Evolutionary conservation across 495 filamentous ascomycete genomes (phyloP).

Genomic region (Hypomontagnella submonticulosa): DNA sequence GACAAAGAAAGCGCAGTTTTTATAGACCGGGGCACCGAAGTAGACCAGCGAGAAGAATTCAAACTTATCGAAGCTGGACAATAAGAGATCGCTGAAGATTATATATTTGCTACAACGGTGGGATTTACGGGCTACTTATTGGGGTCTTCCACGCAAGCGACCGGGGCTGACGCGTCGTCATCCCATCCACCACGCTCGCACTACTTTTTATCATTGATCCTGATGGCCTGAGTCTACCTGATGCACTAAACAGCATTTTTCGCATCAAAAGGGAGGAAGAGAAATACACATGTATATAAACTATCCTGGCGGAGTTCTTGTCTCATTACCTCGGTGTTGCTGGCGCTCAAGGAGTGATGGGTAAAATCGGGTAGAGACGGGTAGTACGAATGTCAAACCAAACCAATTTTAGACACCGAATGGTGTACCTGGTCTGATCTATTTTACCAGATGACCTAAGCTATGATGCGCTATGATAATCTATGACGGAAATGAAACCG

Average conservation of each 20-base stretch:
- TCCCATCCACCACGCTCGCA: constrained; percentile 24
- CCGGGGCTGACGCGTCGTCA: constrained; percentile 42
- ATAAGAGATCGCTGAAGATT: constrained; percentile 6
- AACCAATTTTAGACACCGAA: constrained; percentile 33
- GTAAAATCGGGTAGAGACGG: constrained; percentile 29
- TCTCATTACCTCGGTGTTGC: background rate
- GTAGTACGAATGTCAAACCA: constrained; percentile 21
- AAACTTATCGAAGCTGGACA: constrained; percentile 1
- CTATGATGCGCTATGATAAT: background rate
- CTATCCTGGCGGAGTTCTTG: background rate
- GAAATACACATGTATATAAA: constrained; percentile 5
- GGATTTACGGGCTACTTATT: constrained; percentile 26
- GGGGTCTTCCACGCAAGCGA: constrained; percentile 31
- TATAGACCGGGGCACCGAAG: constrained; percentile 18
- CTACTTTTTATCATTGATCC: background rate
- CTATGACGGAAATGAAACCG: no score
- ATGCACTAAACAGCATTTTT: background rate
- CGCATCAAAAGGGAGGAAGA: background rate
- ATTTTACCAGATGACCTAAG: constrained; percentile 5
- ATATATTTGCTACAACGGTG: constrained; percentile 2
- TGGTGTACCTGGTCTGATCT: background rate
- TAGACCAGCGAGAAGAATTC: background rate
- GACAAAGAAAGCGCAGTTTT: constrained; percentile 4
- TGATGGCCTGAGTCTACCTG: constrained; percentile 14
- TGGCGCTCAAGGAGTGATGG: background rate